These are phyloP conservation scores for Isoetes taiwanensis DNA, from an alignment of 75 land plant species.

Conservation along the genomic window DNA sequence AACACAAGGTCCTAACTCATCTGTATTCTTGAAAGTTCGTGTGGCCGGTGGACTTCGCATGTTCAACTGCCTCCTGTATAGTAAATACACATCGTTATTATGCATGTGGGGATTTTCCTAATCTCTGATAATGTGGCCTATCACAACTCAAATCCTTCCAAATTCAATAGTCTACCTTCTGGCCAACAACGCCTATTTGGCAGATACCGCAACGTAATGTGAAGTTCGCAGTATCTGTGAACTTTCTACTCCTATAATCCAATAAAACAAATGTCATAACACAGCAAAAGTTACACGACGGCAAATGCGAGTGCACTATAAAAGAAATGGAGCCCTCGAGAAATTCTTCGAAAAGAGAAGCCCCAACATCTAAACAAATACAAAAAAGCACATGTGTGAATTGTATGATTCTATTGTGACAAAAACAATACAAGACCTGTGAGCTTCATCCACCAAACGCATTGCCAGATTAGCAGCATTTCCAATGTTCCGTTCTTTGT, in stretches of 20 bases:
- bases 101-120: neutral
- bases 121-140: neutral
- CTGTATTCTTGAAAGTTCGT: slow-evolving; percentile 86
- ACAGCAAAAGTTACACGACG: slow-evolving; percentile 3
- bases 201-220: slow-evolving; percentile 90
- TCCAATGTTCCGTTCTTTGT: slow-evolving; percentile 54
- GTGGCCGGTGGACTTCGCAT: slow-evolving; percentile 85
- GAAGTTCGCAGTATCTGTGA: slow-evolving; percentile 88
- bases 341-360: neutral
- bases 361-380: neutral
- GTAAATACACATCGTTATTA: neutral
- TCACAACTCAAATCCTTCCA: neutral
- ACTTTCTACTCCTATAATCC: slow-evolving; percentile 51
- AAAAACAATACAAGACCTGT: slow-evolving; percentile 42
- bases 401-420: slow-evolving; percentile 5
- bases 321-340: neutral
- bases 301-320: neutral
- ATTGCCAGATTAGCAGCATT: slow-evolving; percentile 42
- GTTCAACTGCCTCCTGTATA: slow-evolving; percentile 80
- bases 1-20: too few species aligned
- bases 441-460: slow-evolving; percentile 61
- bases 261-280: slow-evolving; percentile 1
- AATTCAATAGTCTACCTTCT: slow-evolving; percentile 39
- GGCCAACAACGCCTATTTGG: slow-evolving; percentile 84
- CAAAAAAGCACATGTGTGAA: slow-evolving; percentile 7